A percentile compares a stretch with the other conserved stretches of the same genome.
Evolutionary conservation across 1,284 basidiomycete genomes (phyloP).

Genomic region (Kwoniella shivajii): DNA sequence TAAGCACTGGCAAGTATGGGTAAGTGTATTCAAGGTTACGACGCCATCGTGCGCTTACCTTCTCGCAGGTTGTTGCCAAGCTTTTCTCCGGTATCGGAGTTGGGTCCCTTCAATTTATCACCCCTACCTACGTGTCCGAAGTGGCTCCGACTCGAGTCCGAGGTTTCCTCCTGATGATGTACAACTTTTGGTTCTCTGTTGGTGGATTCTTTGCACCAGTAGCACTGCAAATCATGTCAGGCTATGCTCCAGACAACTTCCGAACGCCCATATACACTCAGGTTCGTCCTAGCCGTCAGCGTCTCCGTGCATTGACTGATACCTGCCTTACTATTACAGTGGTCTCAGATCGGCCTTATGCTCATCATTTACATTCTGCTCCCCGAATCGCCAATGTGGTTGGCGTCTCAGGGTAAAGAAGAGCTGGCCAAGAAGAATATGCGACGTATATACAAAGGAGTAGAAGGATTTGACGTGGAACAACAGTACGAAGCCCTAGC

Average conservation of each 20-base stretch:
- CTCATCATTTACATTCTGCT: slow-evolving; percentile 35
- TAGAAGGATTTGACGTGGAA: slow-evolving; percentile 27
- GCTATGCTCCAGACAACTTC: slow-evolving; percentile 19
- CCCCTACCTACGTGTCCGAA: slow-evolving; percentile 35
- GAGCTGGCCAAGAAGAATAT: slow-evolving; percentile 28
- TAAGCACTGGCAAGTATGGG: slow-evolving; percentile 25
- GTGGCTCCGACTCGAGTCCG: slow-evolving; percentile 31
- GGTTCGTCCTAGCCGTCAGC: not conserved
- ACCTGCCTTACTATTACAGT: slow-evolving; percentile 29
- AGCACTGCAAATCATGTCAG: slow-evolving; percentile 23
- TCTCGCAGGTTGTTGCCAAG: slow-evolving; percentile 20
- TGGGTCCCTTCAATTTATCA: slow-evolving; percentile 33
- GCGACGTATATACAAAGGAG: slow-evolving; percentile 20
- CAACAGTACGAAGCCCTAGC: slow-evolving; percentile 23
- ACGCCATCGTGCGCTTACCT: not conserved
- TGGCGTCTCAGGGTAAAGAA: slow-evolving; percentile 21
- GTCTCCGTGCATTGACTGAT: not conserved
- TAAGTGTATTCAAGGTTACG: not conserved
- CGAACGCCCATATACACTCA: slow-evolving; percentile 30
- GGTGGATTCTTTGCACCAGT: slow-evolving; percentile 21
- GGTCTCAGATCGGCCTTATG: slow-evolving; percentile 34
- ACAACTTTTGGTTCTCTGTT: slow-evolving; percentile 36
- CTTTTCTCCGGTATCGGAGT: slow-evolving; percentile 34
- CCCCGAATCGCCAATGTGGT: slow-evolving; percentile 36
- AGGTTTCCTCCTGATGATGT: slow-evolving; percentile 35